A percentile compares a stretch with the other conserved stretches of the same genome.
These are phyloP conservation scores for Solanum piurae DNA, from an alignment of 257 asterid genomes.

Conservation along the genomic window DNA sequence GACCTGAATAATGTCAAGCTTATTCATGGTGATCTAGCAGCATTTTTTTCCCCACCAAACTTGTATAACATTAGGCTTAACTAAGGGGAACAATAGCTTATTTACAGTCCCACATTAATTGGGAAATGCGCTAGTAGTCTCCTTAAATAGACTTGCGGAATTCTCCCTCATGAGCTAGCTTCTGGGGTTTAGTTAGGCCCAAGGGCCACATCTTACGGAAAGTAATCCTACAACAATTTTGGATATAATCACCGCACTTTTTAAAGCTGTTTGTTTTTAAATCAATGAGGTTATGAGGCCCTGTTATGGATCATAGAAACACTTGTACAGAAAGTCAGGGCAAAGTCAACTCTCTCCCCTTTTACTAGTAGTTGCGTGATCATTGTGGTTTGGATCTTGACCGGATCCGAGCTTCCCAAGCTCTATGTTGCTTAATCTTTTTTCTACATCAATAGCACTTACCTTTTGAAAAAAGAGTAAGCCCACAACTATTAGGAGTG, in stretches of 20 bases:
- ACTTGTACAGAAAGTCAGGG: neutral
- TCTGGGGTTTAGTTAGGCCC: neutral
- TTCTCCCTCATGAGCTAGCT: neutral
- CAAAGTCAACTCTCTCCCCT: neutral
- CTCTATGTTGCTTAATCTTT: neutral
- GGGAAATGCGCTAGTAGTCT: neutral
- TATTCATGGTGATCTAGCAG: neutral
- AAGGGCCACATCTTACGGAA: neutral
- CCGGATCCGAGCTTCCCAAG: neutral
- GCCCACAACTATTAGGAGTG: neutral
- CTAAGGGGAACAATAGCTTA: neutral
- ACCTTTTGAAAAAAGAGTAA: neutral
- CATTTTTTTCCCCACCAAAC: neutral
- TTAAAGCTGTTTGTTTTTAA: neutral
- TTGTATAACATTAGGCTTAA: neutral
- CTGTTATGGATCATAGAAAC: neutral
- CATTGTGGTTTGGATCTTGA: neutral
- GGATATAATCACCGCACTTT: neutral
- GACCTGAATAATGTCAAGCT: neutral
- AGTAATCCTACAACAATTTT: neutral
- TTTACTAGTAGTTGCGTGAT: neutral
- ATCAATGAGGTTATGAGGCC: neutral
- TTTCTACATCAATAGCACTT: neutral
- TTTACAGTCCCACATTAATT: neutral
- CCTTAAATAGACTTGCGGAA: neutral